These are phyloP conservation scores for Hirsutella rhossiliensis DNA, from an alignment of 2,329 filamentous ascomycete genomes.

Conservation along the genomic window DNA sequence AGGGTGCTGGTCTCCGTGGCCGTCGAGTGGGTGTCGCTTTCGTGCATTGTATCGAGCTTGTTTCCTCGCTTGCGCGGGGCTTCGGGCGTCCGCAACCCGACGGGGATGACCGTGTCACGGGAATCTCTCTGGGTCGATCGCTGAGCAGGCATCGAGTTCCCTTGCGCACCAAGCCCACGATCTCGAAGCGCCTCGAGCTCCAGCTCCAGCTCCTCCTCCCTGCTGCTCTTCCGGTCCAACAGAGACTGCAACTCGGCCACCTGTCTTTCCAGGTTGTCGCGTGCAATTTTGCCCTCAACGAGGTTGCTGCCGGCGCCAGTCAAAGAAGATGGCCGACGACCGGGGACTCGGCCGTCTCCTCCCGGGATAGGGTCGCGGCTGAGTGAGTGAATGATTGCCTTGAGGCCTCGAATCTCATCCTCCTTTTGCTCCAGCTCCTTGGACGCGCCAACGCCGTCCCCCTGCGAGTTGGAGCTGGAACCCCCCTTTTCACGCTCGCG, in stretches of 20 bases:
- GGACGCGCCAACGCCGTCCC: conserved; percentile 35
- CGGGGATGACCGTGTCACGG: conserved; percentile 50
- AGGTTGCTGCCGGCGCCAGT: conserved; percentile 14
- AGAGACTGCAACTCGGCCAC: conserved; percentile 65
- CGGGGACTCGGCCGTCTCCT: conserved; percentile 18
- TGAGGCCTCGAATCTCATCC: conserved; percentile 91
- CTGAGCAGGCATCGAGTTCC: conserved; percentile 21
- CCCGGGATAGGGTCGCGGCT: conserved; percentile 59
- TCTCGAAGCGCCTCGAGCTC: conserved; percentile 60
- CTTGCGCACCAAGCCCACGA: conserved; percentile 14
- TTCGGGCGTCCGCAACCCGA: conserved; percentile 36
- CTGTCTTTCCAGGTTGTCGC: conserved; percentile 66
- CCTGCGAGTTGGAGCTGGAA: conserved; percentile 21
- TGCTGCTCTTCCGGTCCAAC: conserved; percentile 57
- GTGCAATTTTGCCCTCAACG: conserved; percentile 18
- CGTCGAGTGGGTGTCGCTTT: conserved; percentile 57
- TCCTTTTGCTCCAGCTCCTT: conserved; percentile 89
- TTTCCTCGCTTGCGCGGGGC: conserved; percentile 34
- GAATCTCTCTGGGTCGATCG: conserved; percentile 53
- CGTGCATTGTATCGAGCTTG: conserved; percentile 56
- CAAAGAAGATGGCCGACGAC: conserved; percentile 20
- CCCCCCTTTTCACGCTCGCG: conserved; percentile 73
- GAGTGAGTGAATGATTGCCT: conserved; percentile 93
- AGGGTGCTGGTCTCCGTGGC: conserved; percentile 61
- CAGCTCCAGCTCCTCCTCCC: conserved; percentile 78